Evolutionary conservation across 1,284 basidiomycete species (phyloP), one percentile per base, ranked within the genome.

Genomic region (Testicularia cyperi): DNA sequence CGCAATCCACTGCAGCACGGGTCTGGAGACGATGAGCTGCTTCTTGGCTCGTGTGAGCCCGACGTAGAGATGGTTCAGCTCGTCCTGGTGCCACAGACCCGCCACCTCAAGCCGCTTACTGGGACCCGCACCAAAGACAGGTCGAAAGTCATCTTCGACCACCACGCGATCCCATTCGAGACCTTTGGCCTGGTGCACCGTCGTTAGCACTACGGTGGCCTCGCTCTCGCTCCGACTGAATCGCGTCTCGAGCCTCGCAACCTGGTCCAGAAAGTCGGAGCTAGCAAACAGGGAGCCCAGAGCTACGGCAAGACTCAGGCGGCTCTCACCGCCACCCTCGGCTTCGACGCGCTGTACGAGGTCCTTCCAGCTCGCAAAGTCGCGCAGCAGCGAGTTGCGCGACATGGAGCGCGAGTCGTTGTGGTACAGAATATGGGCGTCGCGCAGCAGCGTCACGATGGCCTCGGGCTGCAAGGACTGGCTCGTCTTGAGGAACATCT

Each of bases 121-220:
- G 30, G 37, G 47, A 20, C 53, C 53, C 20, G 16, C 37, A 2
- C 47, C 54, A 19, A 54, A 51, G 13, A 46, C 30, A 3, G 70
- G 70, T 13, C 64, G 56, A 19, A 72, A 72, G 30, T 72, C 70
- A 35, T 70, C 63, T 13, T 64, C 60, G 16, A 72, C 55, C 15
- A 60, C 34, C 9, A 72, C 70, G 13, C 52, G 31, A 32, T 72
- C 66, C 70, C 70, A 72, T 27, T 72, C 70, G 15, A 72, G 57
- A 19, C 70, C 70, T 31, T 72, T 72, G 6, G 68, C 65, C 40
- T 72, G 70, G 22, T 72, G 70, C 13, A 68, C 66, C 16, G 70
- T 72, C 6, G 68, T 63, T 20, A 72, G 40, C 6, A 72, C 47
- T 13, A 72, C 49, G 1, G 48, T 44, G 0, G 70, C 70, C 0